Base-by-base conservation (phyloP, 352 stramenopile species). In the Globisporangium cederbergense region DNA sequence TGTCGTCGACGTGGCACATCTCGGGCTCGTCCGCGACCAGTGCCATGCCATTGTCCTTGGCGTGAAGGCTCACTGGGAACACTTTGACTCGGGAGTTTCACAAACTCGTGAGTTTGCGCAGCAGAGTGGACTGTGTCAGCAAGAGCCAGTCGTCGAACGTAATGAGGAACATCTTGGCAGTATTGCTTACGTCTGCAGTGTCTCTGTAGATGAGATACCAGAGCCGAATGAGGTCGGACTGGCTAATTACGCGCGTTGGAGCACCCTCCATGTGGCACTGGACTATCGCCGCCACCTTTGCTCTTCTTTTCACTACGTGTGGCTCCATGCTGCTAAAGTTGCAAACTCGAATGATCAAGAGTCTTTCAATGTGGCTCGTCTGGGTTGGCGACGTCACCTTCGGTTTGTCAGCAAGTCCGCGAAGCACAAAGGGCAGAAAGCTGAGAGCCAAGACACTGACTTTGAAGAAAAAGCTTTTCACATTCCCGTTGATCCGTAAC, bases 381-480 rank as follows among this genome's bases (percentile, higher is more conserved):
- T 28, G 25, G 25, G 25, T 28, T 28, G 25, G 25, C 25, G 25
- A 28, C 25, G 25, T 28, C 1, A 28, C 25, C 25, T 28, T 28
- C 25, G 25, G 25, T 28, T 28, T 28, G 25, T 28, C 25, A 28
- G 25, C 25, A 28, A 28, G 25, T 28, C 25, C 25, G 25, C n/a
- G 9, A n/a, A 51, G 28, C 18, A 16, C 45, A 10, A 51, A 22
- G 9, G 9, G n/a, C n/a, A 30, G 1, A n/a, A 51, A n/a, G n/a
- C 11, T 51, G 20, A n/a, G 18, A 28, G 45, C n/a, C 47, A 22
- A 51, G 3, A 52, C 25, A 20, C 0, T 20, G n/a, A 52, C 11
- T 34, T 54, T 52, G n/a, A 52, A 16, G 46, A 52, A 52, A 20
- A 52, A 20, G 20, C 46, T 52, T 16, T 52, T 52, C 20, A 32